Conservation (phyloP, 768 basidiomycete species). For the Suillus variegatus region DNA sequence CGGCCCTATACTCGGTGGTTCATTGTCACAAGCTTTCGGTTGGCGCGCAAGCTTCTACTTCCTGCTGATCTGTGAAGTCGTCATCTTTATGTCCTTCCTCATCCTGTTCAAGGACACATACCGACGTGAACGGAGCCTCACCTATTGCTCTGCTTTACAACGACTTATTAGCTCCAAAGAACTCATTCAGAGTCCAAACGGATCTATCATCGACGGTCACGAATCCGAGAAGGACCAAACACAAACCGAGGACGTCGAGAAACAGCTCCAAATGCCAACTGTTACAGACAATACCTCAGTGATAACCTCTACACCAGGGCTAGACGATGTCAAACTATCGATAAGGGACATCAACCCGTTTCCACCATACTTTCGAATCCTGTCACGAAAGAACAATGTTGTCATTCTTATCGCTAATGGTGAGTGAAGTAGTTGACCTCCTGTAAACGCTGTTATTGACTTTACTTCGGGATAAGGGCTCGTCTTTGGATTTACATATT, state of each 20-base stretch:
- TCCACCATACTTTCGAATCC: conserved; percentile 56
- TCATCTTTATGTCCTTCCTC: conserved; percentile 56
- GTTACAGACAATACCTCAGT: conserved; percentile 16
- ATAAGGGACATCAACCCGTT: conserved; percentile 75
- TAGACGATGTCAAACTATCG: conserved; percentile 49
- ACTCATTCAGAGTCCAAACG: conserved; percentile 21
- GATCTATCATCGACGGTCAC: conserved; percentile 16
- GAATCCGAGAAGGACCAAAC: conserved; percentile 16
- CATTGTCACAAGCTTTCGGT: conserved; percentile 59
- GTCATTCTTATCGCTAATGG: conserved; percentile 42
- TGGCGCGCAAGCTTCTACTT: conserved; percentile 91
- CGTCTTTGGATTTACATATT: conserved; percentile 70
- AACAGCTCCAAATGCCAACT: neutral
- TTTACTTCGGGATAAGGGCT: conserved; percentile 43
- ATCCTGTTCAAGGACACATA: conserved; percentile 82
- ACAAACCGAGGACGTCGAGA: conserved; percentile 9
- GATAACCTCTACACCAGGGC: conserved; percentile 15
- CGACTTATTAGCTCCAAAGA: conserved; percentile 35
- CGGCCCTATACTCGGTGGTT: conserved; percentile 73
- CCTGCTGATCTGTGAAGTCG: conserved; percentile 54
- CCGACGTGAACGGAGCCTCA: conserved; percentile 45
- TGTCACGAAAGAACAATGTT: conserved; percentile 67
- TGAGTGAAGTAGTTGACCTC: too few relatives aligned
- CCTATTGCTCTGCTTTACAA: conserved; percentile 70
- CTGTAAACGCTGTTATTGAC: too few relatives aligned